These are phyloP conservation scores for Solanum peruvianum DNA, from an alignment of 257 asterid genomes.

Conservation along the genomic window DNA sequence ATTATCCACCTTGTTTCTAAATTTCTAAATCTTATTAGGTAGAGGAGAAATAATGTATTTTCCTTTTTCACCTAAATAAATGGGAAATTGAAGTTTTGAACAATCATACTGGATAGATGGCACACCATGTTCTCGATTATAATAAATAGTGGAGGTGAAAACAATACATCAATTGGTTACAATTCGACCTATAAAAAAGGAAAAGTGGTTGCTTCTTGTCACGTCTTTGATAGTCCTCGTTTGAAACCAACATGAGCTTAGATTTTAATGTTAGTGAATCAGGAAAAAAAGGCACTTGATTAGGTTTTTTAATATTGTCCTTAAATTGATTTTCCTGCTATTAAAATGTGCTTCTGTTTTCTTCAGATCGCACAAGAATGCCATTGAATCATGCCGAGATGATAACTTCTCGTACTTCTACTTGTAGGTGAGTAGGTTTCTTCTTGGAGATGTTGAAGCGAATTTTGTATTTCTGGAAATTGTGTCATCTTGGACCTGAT, in stretches of 20 bases:
- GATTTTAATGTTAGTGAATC: not conserved
- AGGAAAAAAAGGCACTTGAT: not conserved
- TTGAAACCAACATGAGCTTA: not conserved
- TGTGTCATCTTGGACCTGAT: not conserved
- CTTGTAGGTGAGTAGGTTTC: constrained; percentile 53
- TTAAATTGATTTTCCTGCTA: not conserved
- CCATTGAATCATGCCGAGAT: constrained; percentile 60
- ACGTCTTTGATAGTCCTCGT: not conserved
- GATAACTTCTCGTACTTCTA: constrained; percentile 56
- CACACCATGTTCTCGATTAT: not conserved
- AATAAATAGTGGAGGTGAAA: not conserved
- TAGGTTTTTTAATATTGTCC: not conserved
- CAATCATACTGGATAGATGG: not conserved
- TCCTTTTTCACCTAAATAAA: not conserved
- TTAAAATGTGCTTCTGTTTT: not conserved
- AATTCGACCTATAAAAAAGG: not conserved
- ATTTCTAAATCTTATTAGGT: not conserved
- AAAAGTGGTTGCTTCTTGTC: not conserved
- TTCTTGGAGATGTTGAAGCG: not conserved
- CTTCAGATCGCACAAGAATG: constrained; percentile 76
- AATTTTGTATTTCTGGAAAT: not conserved
- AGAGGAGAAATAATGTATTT: not conserved
- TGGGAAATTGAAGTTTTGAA: not conserved
- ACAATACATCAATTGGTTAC: not conserved
- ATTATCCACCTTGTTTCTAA: not conserved